phyloP scores from a whole-genome alignment of 2,329 filamentous ascomycete genomes.

The Fusarium lateritium region DNA sequence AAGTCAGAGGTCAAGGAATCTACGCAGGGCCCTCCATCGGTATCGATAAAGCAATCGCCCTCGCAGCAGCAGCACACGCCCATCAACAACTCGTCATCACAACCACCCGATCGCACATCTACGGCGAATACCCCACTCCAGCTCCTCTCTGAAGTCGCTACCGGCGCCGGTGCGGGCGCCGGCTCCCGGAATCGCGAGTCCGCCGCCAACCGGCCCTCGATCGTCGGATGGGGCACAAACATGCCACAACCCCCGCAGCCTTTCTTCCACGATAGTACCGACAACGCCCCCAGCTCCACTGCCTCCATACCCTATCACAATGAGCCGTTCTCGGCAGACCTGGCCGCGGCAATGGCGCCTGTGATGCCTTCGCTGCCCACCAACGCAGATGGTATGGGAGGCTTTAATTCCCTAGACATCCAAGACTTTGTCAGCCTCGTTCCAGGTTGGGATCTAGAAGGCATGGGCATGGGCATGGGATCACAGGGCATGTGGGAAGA shows the following conservation, averaged over 20 bases:
- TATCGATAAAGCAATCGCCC: slow-evolving; percentile 29
- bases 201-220: slow-evolving; percentile 32
- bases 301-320: slow-evolving; percentile 27
- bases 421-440: slow-evolving; percentile 43
- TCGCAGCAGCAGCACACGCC: slow-evolving; percentile 31
- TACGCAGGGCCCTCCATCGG: slow-evolving; percentile 14
- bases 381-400: slow-evolving; percentile 23
- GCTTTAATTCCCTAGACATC: slow-evolving; percentile 35
- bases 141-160: slow-evolving; percentile 71
- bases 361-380: slow-evolving; percentile 38
- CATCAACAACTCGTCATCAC: slow-evolving; percentile 30
- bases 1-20: slow-evolving; percentile 47
- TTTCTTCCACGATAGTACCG: slow-evolving; percentile 56
- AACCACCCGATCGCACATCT: slow-evolving; percentile 36
- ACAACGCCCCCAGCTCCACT: slow-evolving; percentile 22
- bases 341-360: slow-evolving; percentile 49
- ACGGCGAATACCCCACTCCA: slow-evolving; percentile 68
- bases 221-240: slow-evolving; percentile 42
- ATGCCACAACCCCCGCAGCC: slow-evolving; percentile 51
- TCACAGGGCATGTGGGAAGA: slow-evolving; percentile 52
- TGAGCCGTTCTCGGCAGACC: slow-evolving; percentile 39
- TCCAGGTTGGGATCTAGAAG: slow-evolving; percentile 51
- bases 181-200: slow-evolving; percentile 31
- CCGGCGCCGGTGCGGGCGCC: slow-evolving; percentile 57
- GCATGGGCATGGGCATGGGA: slow-evolving; percentile 48